Base-by-base conservation (phyloP, 1,284 basidiomycete genomes). In the Ganoderma lingzhi region DNA sequence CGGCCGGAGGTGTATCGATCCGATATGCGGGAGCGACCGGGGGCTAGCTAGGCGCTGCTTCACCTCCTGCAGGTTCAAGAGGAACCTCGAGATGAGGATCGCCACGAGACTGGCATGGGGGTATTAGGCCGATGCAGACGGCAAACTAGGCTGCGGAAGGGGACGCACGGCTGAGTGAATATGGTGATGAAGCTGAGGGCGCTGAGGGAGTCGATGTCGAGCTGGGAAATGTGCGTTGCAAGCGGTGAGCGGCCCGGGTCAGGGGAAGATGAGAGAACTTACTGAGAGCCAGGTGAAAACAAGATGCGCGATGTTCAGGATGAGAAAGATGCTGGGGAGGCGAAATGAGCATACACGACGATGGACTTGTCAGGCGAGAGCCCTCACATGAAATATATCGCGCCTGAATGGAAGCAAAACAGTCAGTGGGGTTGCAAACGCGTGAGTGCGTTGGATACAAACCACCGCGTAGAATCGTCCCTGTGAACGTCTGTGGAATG, bases 31-130 rank as follows among this genome's bases (percentile, higher is more conserved):
- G 23, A 51, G 48, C 12, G 48, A 51, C 12, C 48, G 48, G 48
- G 48, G 48, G 14, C 48, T 51, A 23, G 48, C 48, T 23, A 51
- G 23, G 48, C 48, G 48, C 23, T 51, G 48, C 10, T 51, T 51
- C 23, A 51, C 48, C 48, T 51, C 48, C 48, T 51, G 48, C 48
- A 51, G 48, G 48, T 51, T 51, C 48, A 23, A 51, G 48, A 51
- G 48, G 23, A 51, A 42, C 39, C n/a, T 42, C 28, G 39, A 51
- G 48, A 51, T 51, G 48, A 51, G 48, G 48, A 51, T 51, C 23
- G 48, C 48, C 3, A 19, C 48, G 48, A 51, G 48, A 28, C 48
- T 51, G 10, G 48, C 3, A 2, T 6, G 23, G 23, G 10, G 23
- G 23, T 28, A 8, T 45, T 3, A 19, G 9, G 45, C 10, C n/a